Base-by-base conservation (phyloP, 176 grass and related monocot genomes). In the Saccharum spontaneum region DNA sequence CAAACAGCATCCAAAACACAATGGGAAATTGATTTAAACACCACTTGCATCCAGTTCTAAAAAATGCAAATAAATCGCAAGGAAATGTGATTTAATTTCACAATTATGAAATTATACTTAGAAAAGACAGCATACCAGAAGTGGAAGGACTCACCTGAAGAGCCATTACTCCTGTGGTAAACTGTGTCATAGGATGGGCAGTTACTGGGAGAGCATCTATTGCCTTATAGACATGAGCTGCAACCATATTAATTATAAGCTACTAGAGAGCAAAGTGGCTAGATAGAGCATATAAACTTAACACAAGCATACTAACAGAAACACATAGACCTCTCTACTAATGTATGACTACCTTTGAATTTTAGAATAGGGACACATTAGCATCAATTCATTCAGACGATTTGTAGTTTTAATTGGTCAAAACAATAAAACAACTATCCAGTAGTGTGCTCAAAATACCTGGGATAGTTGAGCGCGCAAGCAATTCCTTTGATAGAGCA, bases 121-220 rank as follows among this genome's bases (percentile, higher is more conserved):
- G 33, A 89, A 2, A 4, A 24, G 22, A 54, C 17, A 75, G 59
- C 1, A 26, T 12, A 26, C 23, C 8, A 69, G 71, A 64, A 67
- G 41, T 39, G 11, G 5, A 78, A 75, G 10, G 66, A 66, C 77
- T 64, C 82, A 92, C 97, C 92, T 99, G 97, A 84, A 99, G 97
- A 57, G 91, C 93, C 97, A 99, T 99, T 41, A 99, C 93, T 69
- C 93, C 97, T 73, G 91, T 98, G 54, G 90, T 83, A 86, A 99
- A 96, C 73, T 96, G 93, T 60, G 97, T 95, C 93, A 98, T 98
- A 18, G 97, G 97, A 89, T 95, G 97, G 84, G 93, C 87, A 50
- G 90, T 89, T 78, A 94, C 49, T 87, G 97, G 97, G 22, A 98
- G 93, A 79, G 90, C 89, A 91, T 96, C 86, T 38, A 98, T 98